Conservation (phyloP, 768 basidiomycete genomes). For the Trametes cubensis region DNA sequence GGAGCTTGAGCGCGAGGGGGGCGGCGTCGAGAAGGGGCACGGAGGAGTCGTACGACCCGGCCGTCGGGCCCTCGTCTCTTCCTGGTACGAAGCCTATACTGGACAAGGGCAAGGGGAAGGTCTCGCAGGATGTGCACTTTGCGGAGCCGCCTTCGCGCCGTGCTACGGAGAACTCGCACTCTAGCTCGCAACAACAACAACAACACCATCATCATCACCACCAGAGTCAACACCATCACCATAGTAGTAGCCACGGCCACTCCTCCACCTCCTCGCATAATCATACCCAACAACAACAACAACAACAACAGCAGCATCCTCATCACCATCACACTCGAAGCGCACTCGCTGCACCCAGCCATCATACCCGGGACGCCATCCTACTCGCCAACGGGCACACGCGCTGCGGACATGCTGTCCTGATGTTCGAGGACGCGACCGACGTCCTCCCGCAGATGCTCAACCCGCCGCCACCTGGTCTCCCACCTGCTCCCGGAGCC, state of each 20-base stretch:
- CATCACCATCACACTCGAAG: neutral
- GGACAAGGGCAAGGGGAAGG: slow-evolving; percentile 19
- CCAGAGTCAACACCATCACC: neutral
- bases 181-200: slow-evolving; percentile 11
- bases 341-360: slow-evolving; percentile 8
- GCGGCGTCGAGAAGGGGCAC: neutral
- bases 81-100: neutral
- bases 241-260: slow-evolving; percentile 3
- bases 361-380: slow-evolving; percentile 14
- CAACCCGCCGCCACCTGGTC: too few species aligned
- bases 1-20: slow-evolving; percentile 28
- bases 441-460: too few species aligned
- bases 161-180: slow-evolving; percentile 22
- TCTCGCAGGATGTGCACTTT: slow-evolving; percentile 9
- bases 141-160: slow-evolving; percentile 20
- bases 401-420: too few species aligned
- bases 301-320: too few species aligned
- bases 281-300: too few species aligned
- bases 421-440: too few species aligned
- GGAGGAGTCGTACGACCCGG: slow-evolving; percentile 1
- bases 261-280: neutral
- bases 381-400: slow-evolving; percentile 2
- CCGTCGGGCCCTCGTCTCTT: slow-evolving; percentile 10
- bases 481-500: too few species aligned
- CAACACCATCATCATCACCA: neutral